These are phyloP conservation scores for Desmodesmus armatus DNA, from an alignment of 139 green algal genomes.

Conservation along the genomic window DNA sequence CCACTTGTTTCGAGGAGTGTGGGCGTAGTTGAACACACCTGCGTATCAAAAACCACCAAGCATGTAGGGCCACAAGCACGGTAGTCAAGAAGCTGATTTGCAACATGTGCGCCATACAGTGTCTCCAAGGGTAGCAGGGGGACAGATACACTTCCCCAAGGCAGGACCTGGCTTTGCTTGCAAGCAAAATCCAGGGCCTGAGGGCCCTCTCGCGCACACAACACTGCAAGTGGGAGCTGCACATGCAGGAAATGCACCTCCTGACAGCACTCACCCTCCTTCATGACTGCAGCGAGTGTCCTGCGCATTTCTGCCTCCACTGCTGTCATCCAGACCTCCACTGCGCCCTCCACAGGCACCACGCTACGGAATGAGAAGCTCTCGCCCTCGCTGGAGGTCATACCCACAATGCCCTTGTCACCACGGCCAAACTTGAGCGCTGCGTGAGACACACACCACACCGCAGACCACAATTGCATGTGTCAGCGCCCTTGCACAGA, in stretches of 20 bases:
- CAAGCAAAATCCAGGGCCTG: no score
- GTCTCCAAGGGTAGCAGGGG: no score
- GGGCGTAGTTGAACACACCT: constrained; percentile 71
- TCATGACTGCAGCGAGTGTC: constrained; percentile 62
- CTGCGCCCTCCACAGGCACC: constrained; percentile 81
- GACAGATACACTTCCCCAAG: no score
- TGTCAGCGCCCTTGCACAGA: background rate
- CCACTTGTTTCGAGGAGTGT: constrained; percentile 74
- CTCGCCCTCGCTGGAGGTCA: constrained; percentile 88
- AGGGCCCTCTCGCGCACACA: no score
- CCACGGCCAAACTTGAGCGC: constrained; percentile 80
- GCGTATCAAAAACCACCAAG: background rate
- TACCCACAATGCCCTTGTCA: constrained; percentile 89
- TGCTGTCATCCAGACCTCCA: constrained; percentile 88
- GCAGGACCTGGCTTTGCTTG: no score
- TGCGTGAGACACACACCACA: constrained; percentile 18
- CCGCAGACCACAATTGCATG: background rate
- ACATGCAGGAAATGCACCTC: no score
- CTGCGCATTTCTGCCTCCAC: constrained; percentile 87
- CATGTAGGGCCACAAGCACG: background rate
- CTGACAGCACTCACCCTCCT: constrained; percentile 59
- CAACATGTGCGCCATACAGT: no score
- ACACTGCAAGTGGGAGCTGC: no score
- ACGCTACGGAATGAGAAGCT: constrained; percentile 79
- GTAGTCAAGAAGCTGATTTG: no score